These are phyloP conservation scores for Cryphonectria nitschkei DNA, from an alignment of 2,329 filamentous ascomycete species.

Conservation along the genomic window DNA sequence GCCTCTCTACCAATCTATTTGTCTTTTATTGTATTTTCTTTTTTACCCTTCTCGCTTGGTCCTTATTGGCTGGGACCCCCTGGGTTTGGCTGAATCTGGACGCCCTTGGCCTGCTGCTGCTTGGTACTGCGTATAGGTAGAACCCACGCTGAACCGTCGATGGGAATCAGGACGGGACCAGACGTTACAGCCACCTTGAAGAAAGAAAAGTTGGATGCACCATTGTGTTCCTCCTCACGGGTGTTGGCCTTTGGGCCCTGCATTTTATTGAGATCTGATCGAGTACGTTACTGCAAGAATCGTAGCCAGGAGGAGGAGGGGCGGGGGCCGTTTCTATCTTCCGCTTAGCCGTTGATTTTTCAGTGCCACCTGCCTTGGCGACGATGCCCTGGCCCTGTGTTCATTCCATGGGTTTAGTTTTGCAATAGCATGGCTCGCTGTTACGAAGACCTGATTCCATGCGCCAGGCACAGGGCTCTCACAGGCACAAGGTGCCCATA, in stretches of 20 bases:
- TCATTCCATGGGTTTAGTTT: not conserved
- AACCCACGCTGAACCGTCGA: not conserved
- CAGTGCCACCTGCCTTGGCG: not conserved
- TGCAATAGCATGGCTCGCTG: conserved; percentile 1
- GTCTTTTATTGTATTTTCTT: not conserved
- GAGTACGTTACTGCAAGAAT: not conserved
- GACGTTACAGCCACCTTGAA: not conserved
- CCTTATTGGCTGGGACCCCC: not conserved
- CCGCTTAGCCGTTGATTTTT: not conserved
- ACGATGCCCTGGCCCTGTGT: not conserved
- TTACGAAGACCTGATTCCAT: not conserved
- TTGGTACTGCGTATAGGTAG: not conserved
- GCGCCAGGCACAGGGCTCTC: conserved; percentile 2
- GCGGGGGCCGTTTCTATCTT: not conserved
- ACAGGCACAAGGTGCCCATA: not conserved
- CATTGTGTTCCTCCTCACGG: not conserved
- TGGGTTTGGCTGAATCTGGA: not conserved
- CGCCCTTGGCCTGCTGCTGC: not conserved
- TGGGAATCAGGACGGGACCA: not conserved
- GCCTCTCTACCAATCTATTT: not conserved
- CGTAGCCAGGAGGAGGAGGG: not conserved
- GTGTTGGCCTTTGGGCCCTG: not conserved
- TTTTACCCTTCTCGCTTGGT: not conserved
- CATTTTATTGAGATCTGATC: not conserved
- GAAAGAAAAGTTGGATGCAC: not conserved